Evolutionary conservation across 441 rosid genomes (phyloP).

Genomic region (Biscutella laevigata): DNA sequence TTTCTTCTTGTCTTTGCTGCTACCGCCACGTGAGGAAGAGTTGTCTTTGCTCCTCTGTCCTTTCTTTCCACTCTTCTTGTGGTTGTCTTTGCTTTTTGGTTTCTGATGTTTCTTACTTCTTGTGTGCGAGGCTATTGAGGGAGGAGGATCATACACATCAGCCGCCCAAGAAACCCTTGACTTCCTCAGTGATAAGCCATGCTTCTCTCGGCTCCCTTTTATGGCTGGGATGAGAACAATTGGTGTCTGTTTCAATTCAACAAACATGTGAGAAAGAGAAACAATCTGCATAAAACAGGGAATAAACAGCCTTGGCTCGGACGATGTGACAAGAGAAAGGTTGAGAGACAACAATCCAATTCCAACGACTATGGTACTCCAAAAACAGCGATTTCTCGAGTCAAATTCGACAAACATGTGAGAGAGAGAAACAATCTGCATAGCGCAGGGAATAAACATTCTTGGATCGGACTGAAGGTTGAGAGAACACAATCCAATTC

Average conservation of each 20-base stretch:
- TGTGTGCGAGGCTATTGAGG: slow-evolving; percentile 61
- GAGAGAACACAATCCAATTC: too few relatives aligned
- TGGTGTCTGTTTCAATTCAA: slow-evolving; percentile 25
- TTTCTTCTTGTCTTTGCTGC: slow-evolving; percentile 58
- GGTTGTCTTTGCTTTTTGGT: slow-evolving; percentile 27
- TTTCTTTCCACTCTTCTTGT: slow-evolving; percentile 50
- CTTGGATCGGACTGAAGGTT: too few relatives aligned
- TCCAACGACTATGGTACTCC: not conserved
- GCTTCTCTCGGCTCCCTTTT: slow-evolving; percentile 79
- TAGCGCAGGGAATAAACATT: too few relatives aligned
- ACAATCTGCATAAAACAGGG: not conserved
- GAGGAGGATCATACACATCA: slow-evolving; percentile 84
- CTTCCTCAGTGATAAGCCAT: slow-evolving; percentile 37
- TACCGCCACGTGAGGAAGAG: slow-evolving; percentile 28
- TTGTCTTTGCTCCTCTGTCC: slow-evolving; percentile 51
- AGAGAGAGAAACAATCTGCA: too few relatives aligned
- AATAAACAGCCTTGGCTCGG: not conserved
- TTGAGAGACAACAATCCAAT: not conserved
- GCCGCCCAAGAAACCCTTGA: slow-evolving; percentile 68
- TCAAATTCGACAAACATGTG: too few relatives aligned
- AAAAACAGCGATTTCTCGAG: not conserved
- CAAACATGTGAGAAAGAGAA: slow-evolving; percentile 11
- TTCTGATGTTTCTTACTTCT: slow-evolving; percentile 50
- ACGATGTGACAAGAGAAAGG: not conserved
- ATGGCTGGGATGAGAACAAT: slow-evolving; percentile 59